Base-by-base conservation (phyloP, 495 filamentous ascomycete genomes). In the Hypoxylon fuscum region DNA sequence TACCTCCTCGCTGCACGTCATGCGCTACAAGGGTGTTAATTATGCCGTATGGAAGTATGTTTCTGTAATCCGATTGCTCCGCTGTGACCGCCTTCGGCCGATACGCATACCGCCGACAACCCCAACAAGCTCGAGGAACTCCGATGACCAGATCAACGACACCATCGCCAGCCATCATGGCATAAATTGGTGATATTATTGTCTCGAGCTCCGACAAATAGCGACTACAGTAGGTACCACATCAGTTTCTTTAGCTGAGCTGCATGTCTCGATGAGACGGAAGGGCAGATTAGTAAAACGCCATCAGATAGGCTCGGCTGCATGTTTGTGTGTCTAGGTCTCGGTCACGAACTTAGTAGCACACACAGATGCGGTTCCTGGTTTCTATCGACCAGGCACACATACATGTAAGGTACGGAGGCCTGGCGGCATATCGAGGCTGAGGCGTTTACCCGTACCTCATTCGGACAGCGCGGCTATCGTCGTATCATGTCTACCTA, bases 191-290 rank as follows among this genome's bases (percentile, higher is more conserved):
- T 45, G 51, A 47, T 66, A 66, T 66, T 61, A 38, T 32, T 66
- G 63, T 61, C 63, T 66, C 37, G 11, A 6, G 14, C 32, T 57
- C 52, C 38, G 18, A 52, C 63, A 56, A 60, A 66, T 66, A 35
- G 57, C 45, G 47, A 15, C 42, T 53, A 34, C 35, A 27, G 34
- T 12, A 60, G 25, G 57, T 61, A 45, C 62, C 15, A 66, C 57
- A 50, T 23, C 47, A 48, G 10, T 15, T 23, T 55, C 29, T 48
- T 40, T 31, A 50, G 56, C 63, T 61, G 57, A 66, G 37, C 63
- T 66, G 63, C 57, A 66, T 66, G 63, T 66, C 63, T 66, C 57
- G 47, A 61, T 25, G 34, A 21, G 12, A 57, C 61, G 63, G 63
- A 66, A 61, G 48, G 63, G 63, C 63, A 66, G 52, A 66, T 32